These are phyloP conservation scores for Fragosphaeria purpurea DNA, from an alignment of 2,329 filamentous ascomycete genomes.

Conservation along the genomic window DNA sequence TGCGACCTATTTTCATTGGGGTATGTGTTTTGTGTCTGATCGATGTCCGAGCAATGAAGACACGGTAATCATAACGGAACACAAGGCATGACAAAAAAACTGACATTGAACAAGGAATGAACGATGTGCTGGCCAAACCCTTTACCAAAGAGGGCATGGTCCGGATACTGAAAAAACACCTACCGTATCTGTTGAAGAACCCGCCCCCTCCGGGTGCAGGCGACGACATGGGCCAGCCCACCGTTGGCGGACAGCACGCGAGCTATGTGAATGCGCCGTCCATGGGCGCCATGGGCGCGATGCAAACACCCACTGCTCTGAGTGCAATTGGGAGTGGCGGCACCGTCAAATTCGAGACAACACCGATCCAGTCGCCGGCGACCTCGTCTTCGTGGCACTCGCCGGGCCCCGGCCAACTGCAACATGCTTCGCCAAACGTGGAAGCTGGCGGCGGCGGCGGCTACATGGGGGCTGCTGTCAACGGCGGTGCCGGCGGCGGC, in stretches of 20 bases:
- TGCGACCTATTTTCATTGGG: constrained; percentile 92
- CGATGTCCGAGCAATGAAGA: too few species aligned
- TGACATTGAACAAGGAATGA: constrained; percentile 60
- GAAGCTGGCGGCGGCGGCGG: constrained; percentile 31
- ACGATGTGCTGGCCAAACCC: constrained; percentile 91
- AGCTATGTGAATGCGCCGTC: constrained; percentile 13
- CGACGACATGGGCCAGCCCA: constrained; percentile 26
- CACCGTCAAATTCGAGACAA: constrained; percentile 42
- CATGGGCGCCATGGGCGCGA: constrained; percentile 15
- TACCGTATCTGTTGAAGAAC: constrained; percentile 71
- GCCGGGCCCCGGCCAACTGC: constrained; percentile 34
- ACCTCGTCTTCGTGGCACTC: constrained; percentile 40
- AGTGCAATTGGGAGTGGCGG: constrained; percentile 15
- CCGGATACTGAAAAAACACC: constrained; percentile 77
- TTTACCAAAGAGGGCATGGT: constrained; percentile 85
- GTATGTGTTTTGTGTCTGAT: constrained; percentile 40
- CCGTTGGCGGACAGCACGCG: constrained; percentile 2
- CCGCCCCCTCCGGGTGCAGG: constrained; percentile 26
- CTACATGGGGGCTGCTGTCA: constrained; percentile 31
- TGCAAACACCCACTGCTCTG: constrained; percentile 4
- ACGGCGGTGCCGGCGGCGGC: constrained; percentile 16
- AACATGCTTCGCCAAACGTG: constrained; percentile 38
- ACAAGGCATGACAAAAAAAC: background rate
- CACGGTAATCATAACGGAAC: too few species aligned
- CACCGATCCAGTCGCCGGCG: constrained; percentile 44